phyloP scores from a whole-genome alignment of 2,329 filamentous ascomycete genomes.

The Cladorrhinum sp. region DNA sequence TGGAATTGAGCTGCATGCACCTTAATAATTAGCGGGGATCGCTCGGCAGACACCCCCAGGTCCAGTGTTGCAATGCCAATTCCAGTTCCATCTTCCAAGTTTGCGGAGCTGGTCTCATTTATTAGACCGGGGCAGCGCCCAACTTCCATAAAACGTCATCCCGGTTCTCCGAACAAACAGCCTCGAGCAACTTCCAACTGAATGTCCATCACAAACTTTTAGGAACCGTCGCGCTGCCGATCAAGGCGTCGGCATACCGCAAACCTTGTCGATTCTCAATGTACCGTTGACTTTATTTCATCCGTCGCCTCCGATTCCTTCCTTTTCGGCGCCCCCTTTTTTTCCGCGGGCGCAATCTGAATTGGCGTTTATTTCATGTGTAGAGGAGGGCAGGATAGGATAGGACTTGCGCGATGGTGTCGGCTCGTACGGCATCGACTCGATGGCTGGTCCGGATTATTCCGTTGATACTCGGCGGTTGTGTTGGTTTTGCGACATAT shows the following conservation, averaged over 20 bases:
- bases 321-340: background rate
- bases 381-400: background rate
- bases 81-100: background rate
- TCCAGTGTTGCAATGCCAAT: background rate
- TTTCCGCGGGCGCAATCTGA: background rate
- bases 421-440: constrained; percentile 24
- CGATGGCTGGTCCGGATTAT: constrained; percentile 61
- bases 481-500: constrained; percentile 69
- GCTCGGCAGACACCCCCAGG: too few species aligned
- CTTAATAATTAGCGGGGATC: background rate
- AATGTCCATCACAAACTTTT: background rate
- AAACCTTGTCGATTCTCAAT: background rate
- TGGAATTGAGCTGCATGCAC: background rate
- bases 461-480: constrained; percentile 64
- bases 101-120: background rate
- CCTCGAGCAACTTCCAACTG: background rate
- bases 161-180: background rate
- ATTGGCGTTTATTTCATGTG: background rate
- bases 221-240: background rate
- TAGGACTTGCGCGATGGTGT: constrained; percentile 21
- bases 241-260: background rate
- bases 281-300: background rate
- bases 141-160: background rate
- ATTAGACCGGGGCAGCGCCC: background rate
- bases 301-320: background rate